These are phyloP conservation scores for Termitomyces titanicus DNA, from an alignment of 768 basidiomycete species.

Conservation along the genomic window DNA sequence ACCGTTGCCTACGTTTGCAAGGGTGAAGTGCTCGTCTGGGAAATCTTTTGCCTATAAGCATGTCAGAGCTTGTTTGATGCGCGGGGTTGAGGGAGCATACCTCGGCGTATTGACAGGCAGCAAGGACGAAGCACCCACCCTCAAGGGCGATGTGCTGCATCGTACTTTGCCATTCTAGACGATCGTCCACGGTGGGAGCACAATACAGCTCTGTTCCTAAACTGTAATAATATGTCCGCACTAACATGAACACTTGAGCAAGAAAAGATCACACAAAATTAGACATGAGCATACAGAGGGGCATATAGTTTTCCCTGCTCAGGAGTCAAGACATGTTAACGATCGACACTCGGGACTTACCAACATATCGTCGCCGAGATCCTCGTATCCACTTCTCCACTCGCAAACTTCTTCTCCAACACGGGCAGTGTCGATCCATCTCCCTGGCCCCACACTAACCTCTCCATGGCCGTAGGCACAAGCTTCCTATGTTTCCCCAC, in stretches of 20 bases:
- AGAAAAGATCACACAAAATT: background rate
- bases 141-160: slow-evolving; percentile 66
- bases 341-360: slow-evolving; percentile 25
- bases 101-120: slow-evolving; percentile 56
- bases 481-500: slow-evolving; percentile 65
- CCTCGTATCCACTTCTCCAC: slow-evolving; percentile 33
- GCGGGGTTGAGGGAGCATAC: slow-evolving; percentile 10
- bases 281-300: slow-evolving; percentile 16
- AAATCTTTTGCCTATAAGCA: slow-evolving; percentile 34
- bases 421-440: slow-evolving; percentile 53
- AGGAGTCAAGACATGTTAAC: background rate
- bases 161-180: slow-evolving; percentile 51
- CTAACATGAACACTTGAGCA: slow-evolving; percentile 24
- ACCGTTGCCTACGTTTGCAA: slow-evolving; percentile 17
- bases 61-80: slow-evolving; percentile 15
- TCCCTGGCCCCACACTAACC: slow-evolving; percentile 62
- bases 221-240: slow-evolving; percentile 57
- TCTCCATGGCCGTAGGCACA: slow-evolving; percentile 57
- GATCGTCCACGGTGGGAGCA: slow-evolving; percentile 62
- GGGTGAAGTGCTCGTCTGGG: slow-evolving; percentile 43
- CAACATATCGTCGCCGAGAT: slow-evolving; percentile 58
- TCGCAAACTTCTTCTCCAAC: slow-evolving; percentile 34
- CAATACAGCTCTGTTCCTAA: slow-evolving; percentile 59
- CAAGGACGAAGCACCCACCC: slow-evolving; percentile 66
- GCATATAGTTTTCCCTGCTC: slow-evolving; percentile 69